Evolutionary conservation across 2,329 filamentous ascomycete genomes (phyloP).

Genomic region (Aspergillus hiratsukae): DNA sequence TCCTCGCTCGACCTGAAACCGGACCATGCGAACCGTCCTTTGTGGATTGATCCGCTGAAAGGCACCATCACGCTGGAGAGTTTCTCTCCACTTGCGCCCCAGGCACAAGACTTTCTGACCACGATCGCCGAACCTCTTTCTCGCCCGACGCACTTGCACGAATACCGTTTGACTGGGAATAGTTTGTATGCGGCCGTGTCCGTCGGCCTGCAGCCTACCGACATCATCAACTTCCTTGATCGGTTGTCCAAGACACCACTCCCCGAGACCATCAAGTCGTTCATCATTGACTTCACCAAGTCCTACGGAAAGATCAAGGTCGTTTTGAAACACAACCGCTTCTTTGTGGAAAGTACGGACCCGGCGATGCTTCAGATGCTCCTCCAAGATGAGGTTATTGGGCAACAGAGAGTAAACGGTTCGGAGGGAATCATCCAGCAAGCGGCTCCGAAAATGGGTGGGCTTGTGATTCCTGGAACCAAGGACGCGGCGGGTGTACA

Average conservation of each 20-base stretch:
- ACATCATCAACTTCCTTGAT: slow-evolving; percentile 87
- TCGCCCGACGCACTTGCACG: slow-evolving; percentile 83
- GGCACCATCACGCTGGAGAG: slow-evolving; percentile 90
- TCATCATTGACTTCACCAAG: slow-evolving; percentile 76
- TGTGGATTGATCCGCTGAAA: slow-evolving; percentile 88
- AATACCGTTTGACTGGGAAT: slow-evolving; percentile 87
- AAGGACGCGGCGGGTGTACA: slow-evolving; percentile 86
- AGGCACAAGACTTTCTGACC: slow-evolving; percentile 90
- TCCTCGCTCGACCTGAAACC: slow-evolving; percentile 77
- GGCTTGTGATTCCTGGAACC: slow-evolving; percentile 87
- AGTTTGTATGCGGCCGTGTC: slow-evolving; percentile 94
- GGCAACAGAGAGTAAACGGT: slow-evolving; percentile 70
- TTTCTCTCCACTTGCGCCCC: slow-evolving; percentile 79
- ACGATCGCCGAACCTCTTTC: slow-evolving; percentile 93
- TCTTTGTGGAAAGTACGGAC: slow-evolving; percentile 89
- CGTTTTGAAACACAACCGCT: slow-evolving; percentile 89
- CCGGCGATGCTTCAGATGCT: slow-evolving; percentile 79
- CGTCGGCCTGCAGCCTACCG: slow-evolving; percentile 80
- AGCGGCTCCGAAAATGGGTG: slow-evolving; percentile 78
- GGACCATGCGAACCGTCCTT: slow-evolving; percentile 81
- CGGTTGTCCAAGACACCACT: slow-evolving; percentile 84
- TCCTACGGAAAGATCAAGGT: slow-evolving; percentile 95
- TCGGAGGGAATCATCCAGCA: slow-evolving; percentile 70
- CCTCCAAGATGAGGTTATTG: slow-evolving; percentile 79
- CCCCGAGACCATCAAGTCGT: slow-evolving; percentile 72